Evolutionary conservation across 73 alveolate species (phyloP).

Genomic region (Tetrahymena borealis): DNA sequence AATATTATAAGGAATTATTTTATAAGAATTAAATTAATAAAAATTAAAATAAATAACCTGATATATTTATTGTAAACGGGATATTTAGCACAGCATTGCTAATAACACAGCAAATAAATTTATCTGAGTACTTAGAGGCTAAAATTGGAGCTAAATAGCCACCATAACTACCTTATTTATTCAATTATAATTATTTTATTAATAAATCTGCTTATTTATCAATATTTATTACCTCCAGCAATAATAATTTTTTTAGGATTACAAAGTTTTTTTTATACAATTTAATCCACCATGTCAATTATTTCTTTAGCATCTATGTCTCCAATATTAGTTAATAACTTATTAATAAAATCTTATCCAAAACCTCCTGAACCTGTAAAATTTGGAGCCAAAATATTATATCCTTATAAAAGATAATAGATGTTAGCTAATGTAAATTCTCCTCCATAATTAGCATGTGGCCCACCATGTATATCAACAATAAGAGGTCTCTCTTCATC

Average conservation of each 20-base stretch:
- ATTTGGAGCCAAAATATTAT: conserved; percentile 11
- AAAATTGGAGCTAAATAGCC: conserved; percentile 31
- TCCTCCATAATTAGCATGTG: conserved; percentile 18
- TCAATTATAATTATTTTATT: not conserved
- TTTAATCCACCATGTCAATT: conserved; percentile 10
- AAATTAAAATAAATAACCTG: not conserved
- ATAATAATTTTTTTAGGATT: not conserved
- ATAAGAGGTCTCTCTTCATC: conserved; percentile 30
- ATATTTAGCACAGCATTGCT: conserved; percentile 22
- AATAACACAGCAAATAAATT: conserved; percentile 23
- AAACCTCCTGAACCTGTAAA: conserved; percentile 38
- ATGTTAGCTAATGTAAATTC: conserved; percentile 4
- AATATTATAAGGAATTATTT: not conserved
- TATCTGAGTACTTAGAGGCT: conserved; percentile 10
- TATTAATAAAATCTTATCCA: conserved; percentile 31
- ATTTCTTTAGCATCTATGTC: conserved; percentile 10
- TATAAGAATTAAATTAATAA: too few species aligned
- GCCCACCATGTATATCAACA: conserved; percentile 37
- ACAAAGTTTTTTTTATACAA: not conserved
- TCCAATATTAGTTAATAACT: conserved; percentile 24
- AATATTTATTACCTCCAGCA: not conserved
- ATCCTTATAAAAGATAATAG: conserved; percentile 15
- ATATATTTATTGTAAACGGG: conserved; percentile 26
- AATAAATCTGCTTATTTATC: not conserved
- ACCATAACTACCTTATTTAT: conserved; percentile 12